These are phyloP conservation scores for Bipolaris oryzae DNA, from an alignment of 2,329 filamentous ascomycete genomes.

Conservation along the genomic window DNA sequence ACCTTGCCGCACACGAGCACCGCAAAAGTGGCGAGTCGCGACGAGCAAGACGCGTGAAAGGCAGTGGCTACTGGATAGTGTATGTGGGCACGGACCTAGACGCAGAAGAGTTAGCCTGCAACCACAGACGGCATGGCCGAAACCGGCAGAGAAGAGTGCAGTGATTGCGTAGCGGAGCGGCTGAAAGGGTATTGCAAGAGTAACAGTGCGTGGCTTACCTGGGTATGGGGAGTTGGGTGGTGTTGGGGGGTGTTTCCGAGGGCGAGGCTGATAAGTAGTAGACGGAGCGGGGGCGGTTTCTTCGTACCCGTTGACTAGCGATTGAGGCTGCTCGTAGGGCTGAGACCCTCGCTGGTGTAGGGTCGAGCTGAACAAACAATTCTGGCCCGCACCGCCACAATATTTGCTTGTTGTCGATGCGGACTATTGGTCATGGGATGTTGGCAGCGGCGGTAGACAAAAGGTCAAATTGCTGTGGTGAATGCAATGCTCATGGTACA, in stretches of 20 bases:
- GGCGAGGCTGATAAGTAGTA: slow-evolving; percentile 24
- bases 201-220: slow-evolving; percentile 21
- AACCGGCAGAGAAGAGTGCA: slow-evolving; percentile 27
- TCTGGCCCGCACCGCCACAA: slow-evolving; percentile 32
- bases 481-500: slow-evolving; percentile 37
- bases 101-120: slow-evolving; percentile 13
- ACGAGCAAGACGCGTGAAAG: slow-evolving; percentile 17
- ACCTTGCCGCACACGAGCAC: slow-evolving; percentile 29
- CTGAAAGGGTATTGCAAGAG: slow-evolving; percentile 9
- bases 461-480: slow-evolving; percentile 7
- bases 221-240: slow-evolving; percentile 13
- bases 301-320: slow-evolving; percentile 13
- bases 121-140: slow-evolving; percentile 30
- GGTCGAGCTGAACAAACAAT: slow-evolving; percentile 19
- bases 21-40: slow-evolving; percentile 38
- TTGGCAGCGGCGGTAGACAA: background rate
- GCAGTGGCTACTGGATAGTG: slow-evolving; percentile 25
- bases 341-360: slow-evolving; percentile 9
- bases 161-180: slow-evolving; percentile 8
- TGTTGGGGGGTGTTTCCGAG: slow-evolving; percentile 14
- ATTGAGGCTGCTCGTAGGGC: slow-evolving; percentile 15
- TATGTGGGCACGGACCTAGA: slow-evolving; percentile 27
- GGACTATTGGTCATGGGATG: slow-evolving; percentile 10
- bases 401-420: slow-evolving; percentile 11
- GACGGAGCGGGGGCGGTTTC: slow-evolving; percentile 22